Evolutionary conservation across 78 protist genomes (phyloP), one percentile per base, ranked within the genome.

Genomic region (Monosiga brevicollis): DNA sequence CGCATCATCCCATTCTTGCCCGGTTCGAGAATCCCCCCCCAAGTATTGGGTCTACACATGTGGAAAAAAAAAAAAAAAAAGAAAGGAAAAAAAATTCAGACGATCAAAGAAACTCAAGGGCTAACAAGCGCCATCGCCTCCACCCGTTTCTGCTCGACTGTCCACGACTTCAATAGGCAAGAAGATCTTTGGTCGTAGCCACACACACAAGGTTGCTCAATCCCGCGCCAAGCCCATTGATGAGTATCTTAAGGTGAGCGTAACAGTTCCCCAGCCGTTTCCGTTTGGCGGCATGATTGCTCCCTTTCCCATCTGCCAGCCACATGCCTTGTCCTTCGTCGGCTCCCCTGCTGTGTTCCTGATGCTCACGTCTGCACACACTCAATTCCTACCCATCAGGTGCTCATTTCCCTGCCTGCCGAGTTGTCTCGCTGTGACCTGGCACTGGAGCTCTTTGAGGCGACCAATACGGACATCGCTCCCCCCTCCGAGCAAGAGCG

Each of bases 171-270:
- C 62, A 25, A 73, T 40, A 73, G 77, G 81, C 55, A 77, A 77
- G 71, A 77, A 77, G 71, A 55, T 77, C 36, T 24, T 77, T 42
- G 81, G 81, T 3, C 81, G 81, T 35, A 42, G 73, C 6, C 43
- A 37, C 37, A n/a, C 38, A 0, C 81, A 42, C 62, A n/a, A 77
- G 39, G 81, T 77, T 2, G 81, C 81, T n/a, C 39, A 29, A 38
- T 6, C 3, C n/a, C 81, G 81, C 55, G 71, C 2, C 36, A 26
- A 42, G 10, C 37, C 25, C 29, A 32, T 77, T 3, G 81, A 1
- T 35, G 32, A 9, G 41, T 77, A 77, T 38, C 62, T 77, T 25
- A n/a, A 42, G 39, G 71, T 1, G n/a, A 42, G 37, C 15, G 1
- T 76, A 1, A 11, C 10, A 25, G 6, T 76, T 2, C 80, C 80